Percentiles rank a stretch among this genome's conserved stretches.
Conservation (phyloP, 176 grass and related monocot genomes). For the Sorghum bicolor region Sorghum_bicolor_NCBIv3 NC_012873.2:54184501-54185000, state of each 20-base stretch:
- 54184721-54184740: not conserved
- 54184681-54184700: not conserved
- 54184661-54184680: conserved; percentile 1
- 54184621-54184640: not conserved
- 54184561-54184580: conserved; percentile 84
- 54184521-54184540: conserved; percentile 73
- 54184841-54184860: no score
- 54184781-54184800: not conserved
- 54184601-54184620: conserved; percentile 26
- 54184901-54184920: not conserved
- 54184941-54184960: no score
- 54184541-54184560: conserved; percentile 68
- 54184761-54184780: not conserved
- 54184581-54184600: not conserved
- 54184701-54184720: not conserved
- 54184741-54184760: not conserved
- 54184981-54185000: no score
- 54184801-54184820: no score
- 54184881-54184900: not conserved
- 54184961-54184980: no score
- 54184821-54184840: no score
- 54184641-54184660: not conserved
- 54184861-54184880: no score
- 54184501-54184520: conserved; percentile 84
- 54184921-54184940: no score